Conservation (phyloP, 225 moss, liverwort and hornwort species). For the Physcomitrium patens region DNA sequence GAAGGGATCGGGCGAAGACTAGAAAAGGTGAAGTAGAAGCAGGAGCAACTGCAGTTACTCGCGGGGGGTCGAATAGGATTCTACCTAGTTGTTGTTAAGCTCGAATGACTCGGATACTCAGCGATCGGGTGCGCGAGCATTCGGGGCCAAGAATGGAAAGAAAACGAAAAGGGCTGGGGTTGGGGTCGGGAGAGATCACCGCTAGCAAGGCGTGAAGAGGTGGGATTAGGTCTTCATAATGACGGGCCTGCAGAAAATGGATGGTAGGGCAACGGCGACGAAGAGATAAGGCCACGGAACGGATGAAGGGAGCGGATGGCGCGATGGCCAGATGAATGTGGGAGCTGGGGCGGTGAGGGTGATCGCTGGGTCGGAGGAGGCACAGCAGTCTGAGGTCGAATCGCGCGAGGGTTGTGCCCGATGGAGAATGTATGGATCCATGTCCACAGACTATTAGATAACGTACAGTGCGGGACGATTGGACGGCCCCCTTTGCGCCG, state of each 20-base stretch:
- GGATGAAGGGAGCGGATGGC: not conserved
- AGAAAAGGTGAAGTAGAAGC: no score
- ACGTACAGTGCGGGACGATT: slow-evolving; percentile 43
- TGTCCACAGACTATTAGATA: slow-evolving; percentile 55
- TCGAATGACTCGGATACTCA: no score
- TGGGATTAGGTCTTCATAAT: slow-evolving; percentile 18
- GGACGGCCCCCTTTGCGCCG: slow-evolving; percentile 39
- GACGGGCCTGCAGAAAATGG: slow-evolving; percentile 24
- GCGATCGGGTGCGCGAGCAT: no score
- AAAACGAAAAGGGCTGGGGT: slow-evolving; percentile 13
- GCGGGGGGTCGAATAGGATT: no score
- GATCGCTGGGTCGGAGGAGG: no score
- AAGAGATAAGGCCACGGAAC: slow-evolving; percentile 34
- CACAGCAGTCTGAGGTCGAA: no score
- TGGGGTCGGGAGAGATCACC: not conserved
- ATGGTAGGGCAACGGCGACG: slow-evolving; percentile 32
- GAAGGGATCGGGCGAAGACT: no score
- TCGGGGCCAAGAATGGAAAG: not conserved
- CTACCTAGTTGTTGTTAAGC: no score
- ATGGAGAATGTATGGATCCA: slow-evolving; percentile 37
- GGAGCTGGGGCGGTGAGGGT: not conserved
- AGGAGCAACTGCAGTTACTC: no score
- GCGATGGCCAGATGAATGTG: not conserved
- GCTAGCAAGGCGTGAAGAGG: not conserved
- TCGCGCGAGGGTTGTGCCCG: not conserved